Evolutionary conservation across 2,329 filamentous ascomycete species (phyloP).

Genomic region (Paracoccidioides lutzii): DNA sequence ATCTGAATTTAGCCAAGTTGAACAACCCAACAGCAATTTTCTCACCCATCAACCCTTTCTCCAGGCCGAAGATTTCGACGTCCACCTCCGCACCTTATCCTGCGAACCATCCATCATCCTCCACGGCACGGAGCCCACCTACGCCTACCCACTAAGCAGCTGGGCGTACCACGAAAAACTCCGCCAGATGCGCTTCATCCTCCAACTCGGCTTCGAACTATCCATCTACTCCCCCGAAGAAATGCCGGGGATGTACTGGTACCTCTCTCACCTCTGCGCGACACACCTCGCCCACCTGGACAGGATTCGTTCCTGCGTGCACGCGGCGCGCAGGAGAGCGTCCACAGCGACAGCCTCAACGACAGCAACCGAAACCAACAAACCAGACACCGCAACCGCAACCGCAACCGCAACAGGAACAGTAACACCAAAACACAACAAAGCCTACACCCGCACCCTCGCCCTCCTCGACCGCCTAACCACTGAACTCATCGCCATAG

Average conservation of each 20-base stretch:
- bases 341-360: slow-evolving; percentile 9
- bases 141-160: slow-evolving; percentile 62
- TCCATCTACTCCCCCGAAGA: slow-evolving; percentile 81
- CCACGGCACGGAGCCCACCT: slow-evolving; percentile 43
- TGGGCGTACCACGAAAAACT: slow-evolving; percentile 90
- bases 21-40: not conserved
- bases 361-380: slow-evolving; percentile 1
- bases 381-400: slow-evolving; percentile 2
- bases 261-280: slow-evolving; percentile 61
- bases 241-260: slow-evolving; percentile 80
- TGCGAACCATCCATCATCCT: slow-evolving; percentile 48
- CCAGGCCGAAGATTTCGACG: slow-evolving; percentile 56
- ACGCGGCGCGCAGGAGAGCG: slow-evolving; percentile 20
- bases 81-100: slow-evolving; percentile 48
- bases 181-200: slow-evolving; percentile 70
- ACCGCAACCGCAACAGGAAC: not conserved
- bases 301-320: slow-evolving; percentile 56
- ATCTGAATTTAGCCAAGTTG: not conserved
- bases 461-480: slow-evolving; percentile 48
- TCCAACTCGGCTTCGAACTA: slow-evolving; percentile 89
- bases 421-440: slow-evolving; percentile 18
- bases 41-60: not conserved
- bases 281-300: slow-evolving; percentile 57
- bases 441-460: slow-evolving; percentile 28
- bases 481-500: slow-evolving; percentile 52